phyloP scores from a whole-genome alignment of 768 basidiomycete species.

The Infundibulicybe gibba region DNA sequence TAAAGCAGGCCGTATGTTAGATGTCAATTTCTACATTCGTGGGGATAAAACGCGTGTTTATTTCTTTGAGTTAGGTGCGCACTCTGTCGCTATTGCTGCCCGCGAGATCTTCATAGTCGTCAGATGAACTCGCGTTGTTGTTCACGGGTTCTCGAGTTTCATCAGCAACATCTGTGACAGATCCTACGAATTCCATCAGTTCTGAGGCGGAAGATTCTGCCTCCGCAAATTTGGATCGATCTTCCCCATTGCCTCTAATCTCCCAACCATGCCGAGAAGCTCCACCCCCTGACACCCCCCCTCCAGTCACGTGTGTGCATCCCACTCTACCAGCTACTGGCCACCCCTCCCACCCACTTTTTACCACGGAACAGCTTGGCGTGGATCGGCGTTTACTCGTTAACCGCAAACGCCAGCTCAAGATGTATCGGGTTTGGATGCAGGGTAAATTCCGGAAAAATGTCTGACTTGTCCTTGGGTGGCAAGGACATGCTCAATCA shows the following conservation, averaged over 20 bases:
- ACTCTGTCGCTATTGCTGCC: neutral
- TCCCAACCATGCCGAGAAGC: neutral
- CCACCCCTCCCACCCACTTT: constrained; percentile 52
- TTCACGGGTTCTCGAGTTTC: constrained; percentile 54
- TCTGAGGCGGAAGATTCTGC: constrained; percentile 5
- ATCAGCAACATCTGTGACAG: constrained; percentile 4
- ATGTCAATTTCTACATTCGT: constrained; percentile 93
- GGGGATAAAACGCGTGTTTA: constrained; percentile 98
- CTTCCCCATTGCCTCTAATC: constrained; percentile 1
- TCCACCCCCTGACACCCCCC: neutral
- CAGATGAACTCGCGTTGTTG: constrained; percentile 77
- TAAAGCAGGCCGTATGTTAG: constrained; percentile 81
- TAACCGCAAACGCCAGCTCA: constrained; percentile 90
- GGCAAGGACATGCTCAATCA: no score
- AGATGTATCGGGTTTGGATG: constrained; percentile 98
- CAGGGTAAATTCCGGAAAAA: constrained; percentile 77
- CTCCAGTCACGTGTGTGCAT: constrained; percentile 20
- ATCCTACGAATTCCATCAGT: constrained; percentile 12
- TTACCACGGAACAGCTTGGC: constrained; percentile 81
- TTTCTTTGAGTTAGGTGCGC: constrained; percentile 84
- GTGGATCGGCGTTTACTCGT: constrained; percentile 88
- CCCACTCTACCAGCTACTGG: constrained; percentile 34
- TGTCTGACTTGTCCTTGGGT: neutral
- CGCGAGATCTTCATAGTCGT: neutral
- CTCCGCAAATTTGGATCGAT: constrained; percentile 5